Evolutionary conservation across 805 yeast species (phyloP), one percentile per base, ranked within the genome.

Genomic region (Starmerella ratchasimensis): DNA sequence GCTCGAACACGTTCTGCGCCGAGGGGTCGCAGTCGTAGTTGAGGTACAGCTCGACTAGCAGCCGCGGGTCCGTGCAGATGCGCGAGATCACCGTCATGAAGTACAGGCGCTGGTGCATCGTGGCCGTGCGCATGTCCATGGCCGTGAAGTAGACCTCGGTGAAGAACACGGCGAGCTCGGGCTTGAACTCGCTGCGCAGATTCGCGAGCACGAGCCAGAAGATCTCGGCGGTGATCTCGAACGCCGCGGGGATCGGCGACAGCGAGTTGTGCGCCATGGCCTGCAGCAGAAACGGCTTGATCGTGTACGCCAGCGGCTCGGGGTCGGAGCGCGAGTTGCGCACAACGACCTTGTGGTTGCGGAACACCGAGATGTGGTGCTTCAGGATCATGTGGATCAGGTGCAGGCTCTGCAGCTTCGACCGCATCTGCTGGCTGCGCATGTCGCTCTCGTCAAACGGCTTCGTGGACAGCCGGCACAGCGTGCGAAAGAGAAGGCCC

Each of bases 121-220:
- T 82, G 1, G 96, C 80, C 2, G 93, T 75, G 53, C 77, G 80
- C 74, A 90, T 72, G 53, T 88, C 97, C 32, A 90, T 71, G 30
- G 93, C 82, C 3, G 97, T 95, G 60, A 90, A 80, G 57, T 90
- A 90, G 37, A 88, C 82, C 52, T 90, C 97, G 31, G 76, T 79
- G 62, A 86, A 72, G 53, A 93, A 81, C 0, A 93, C 94, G 1
- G 95, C 94, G 31, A 90, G 81, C 55, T 90, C 98, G 47, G 79
- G 71, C 58, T 86, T 88, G 64, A 90, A 84, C 49, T 80, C 90
- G 11, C 79, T 69, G 54, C 98, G 73, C 49, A 93, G 63, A 50
- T 83, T 80, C 18, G 84, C 72, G 28, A 88, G 65, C 48, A 90
- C 65, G 29, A 88, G 63, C 94, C 95, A 90, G 62, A 84, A 84